phyloP scores from a whole-genome alignment of 2,329 filamentous ascomycete genomes.

The Microsporum audouinii region DNA sequence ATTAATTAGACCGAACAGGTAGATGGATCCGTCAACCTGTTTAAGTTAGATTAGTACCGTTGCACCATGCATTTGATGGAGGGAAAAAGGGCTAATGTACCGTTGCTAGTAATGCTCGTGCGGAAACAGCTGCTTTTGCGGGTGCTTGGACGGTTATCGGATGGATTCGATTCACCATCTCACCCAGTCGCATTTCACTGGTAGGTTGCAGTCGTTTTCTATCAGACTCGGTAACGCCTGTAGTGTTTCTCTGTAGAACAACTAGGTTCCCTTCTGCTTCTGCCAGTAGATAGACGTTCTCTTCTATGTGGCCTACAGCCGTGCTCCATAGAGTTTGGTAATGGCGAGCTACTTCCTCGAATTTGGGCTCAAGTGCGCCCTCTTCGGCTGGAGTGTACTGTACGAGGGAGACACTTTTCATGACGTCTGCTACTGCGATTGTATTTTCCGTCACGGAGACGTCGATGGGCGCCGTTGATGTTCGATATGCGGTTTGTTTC shows the following conservation, averaged over 20 bases:
- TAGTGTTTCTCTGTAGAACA: conserved; percentile 61
- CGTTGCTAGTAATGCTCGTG: conserved; percentile 78
- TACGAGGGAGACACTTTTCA: conserved; percentile 79
- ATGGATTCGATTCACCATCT: conserved; percentile 84
- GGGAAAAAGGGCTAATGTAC: conserved; percentile 41
- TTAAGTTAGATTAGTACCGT: not conserved
- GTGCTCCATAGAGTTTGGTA: conserved; percentile 75
- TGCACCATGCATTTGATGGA: too few species aligned
- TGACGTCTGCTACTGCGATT: conserved; percentile 80
- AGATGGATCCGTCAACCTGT: conserved; percentile 80
- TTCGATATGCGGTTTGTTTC: conserved; percentile 65
- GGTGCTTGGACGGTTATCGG: conserved; percentile 57
- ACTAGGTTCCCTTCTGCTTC: conserved; percentile 83
- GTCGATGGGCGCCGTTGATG: conserved; percentile 73
- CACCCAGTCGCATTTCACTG: conserved; percentile 74
- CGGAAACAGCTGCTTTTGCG: conserved; percentile 57
- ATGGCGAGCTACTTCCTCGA: conserved; percentile 68
- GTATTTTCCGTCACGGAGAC: conserved; percentile 60
- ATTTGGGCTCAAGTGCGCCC: conserved; percentile 44
- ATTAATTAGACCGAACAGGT: conserved; percentile 73
- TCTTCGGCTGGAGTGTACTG: conserved; percentile 52
- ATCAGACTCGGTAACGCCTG: conserved; percentile 65
- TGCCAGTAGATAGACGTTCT: conserved; percentile 65
- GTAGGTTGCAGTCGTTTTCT: conserved; percentile 58
- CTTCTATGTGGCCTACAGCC: conserved; percentile 59